A percentile compares a stretch with the other conserved stretches of the same genome.
phyloP scores from a whole-genome alignment of 2,329 filamentous ascomycete species.

The Sordariomycetes sp. region DNA sequence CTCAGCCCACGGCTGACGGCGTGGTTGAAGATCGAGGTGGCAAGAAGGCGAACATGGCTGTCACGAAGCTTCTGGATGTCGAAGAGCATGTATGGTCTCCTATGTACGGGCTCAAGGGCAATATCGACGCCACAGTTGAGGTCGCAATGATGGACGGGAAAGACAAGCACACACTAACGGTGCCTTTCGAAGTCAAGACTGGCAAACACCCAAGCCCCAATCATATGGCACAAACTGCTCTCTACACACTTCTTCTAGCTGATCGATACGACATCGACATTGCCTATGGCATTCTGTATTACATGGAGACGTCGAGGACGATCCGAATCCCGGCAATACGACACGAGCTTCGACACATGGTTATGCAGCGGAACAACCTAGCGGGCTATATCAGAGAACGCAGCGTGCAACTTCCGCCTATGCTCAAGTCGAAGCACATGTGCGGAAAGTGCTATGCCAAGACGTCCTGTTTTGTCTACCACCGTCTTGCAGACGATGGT shows the following conservation, averaged over 20 bases:
- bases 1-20: constrained; percentile 59
- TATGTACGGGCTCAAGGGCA: constrained; percentile 93
- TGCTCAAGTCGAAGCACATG: constrained; percentile 73
- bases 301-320: constrained; percentile 83
- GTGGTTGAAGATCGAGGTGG: constrained; percentile 72
- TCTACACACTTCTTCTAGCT: constrained; percentile 87
- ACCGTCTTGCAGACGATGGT: constrained; percentile 81
- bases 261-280: constrained; percentile 94
- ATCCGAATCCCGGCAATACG: constrained; percentile 77
- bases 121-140: constrained; percentile 94
- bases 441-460: constrained; percentile 89
- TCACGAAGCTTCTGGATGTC: constrained; percentile 90
- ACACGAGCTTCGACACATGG: constrained; percentile 89
- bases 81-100: constrained; percentile 99
- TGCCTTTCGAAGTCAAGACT: constrained; percentile 94
- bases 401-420: constrained; percentile 69
- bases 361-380: constrained; percentile 87
- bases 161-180: constrained; percentile 62
- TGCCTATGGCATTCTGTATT: constrained; percentile 84
- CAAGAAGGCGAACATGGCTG: constrained; percentile 67
- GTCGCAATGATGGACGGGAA: constrained; percentile 66
- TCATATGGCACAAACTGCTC: constrained; percentile 86
- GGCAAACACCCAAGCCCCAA: constrained; percentile 73
- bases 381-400: constrained; percentile 78
- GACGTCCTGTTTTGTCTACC: constrained; percentile 83